A percentile compares a stretch with the other conserved stretches of the same genome.
Conservation (phyloP, 2,329 filamentous ascomycete genomes). For the Lachnum nothofagi region DNA sequence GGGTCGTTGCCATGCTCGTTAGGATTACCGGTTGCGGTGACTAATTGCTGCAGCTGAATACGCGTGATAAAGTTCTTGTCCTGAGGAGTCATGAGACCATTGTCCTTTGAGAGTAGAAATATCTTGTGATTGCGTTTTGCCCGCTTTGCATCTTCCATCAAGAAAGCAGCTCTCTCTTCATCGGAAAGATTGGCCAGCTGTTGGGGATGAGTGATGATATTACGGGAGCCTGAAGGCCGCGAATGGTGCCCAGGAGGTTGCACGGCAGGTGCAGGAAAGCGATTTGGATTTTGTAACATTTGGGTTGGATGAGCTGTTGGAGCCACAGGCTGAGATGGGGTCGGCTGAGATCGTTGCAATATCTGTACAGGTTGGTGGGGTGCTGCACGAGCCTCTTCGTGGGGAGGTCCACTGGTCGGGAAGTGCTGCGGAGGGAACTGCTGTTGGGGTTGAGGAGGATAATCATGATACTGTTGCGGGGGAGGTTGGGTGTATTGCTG, state of each 20-base stretch:
- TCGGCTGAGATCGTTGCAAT: conserved; percentile 26
- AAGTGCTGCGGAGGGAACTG: conserved; percentile 28
- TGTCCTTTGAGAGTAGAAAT: conserved; percentile 84
- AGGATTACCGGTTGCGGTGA: conserved; percentile 83
- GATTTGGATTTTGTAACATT: conserved; percentile 74
- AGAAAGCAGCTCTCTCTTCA: conserved; percentile 74
- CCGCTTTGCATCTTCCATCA: conserved; percentile 87
- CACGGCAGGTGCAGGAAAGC: conserved; percentile 44
- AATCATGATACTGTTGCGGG: conserved; percentile 12
- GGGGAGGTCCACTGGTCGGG: conserved; percentile 23
- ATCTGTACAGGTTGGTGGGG: conserved; percentile 27
- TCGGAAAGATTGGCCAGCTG: conserved; percentile 74
- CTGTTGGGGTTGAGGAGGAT: conserved; percentile 26
- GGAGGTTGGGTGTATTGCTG: conserved; percentile 12
- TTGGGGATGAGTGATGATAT: conserved; percentile 63
- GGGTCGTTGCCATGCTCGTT: conserved; percentile 75
- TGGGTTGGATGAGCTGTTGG: conserved; percentile 58
- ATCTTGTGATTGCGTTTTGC: conserved; percentile 99
- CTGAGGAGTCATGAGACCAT: conserved; percentile 96
- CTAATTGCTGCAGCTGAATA: conserved; percentile 93
- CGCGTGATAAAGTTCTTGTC: conserved; percentile 99
- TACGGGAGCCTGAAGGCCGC: conserved; percentile 37
- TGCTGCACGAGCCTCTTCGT: conserved; percentile 20
- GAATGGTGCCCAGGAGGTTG: conserved; percentile 31
- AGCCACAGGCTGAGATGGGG: conserved; percentile 31